Base-by-base conservation (phyloP, 2,329 filamentous ascomycete species). In the Colletotrichum echinochloae region DNA sequence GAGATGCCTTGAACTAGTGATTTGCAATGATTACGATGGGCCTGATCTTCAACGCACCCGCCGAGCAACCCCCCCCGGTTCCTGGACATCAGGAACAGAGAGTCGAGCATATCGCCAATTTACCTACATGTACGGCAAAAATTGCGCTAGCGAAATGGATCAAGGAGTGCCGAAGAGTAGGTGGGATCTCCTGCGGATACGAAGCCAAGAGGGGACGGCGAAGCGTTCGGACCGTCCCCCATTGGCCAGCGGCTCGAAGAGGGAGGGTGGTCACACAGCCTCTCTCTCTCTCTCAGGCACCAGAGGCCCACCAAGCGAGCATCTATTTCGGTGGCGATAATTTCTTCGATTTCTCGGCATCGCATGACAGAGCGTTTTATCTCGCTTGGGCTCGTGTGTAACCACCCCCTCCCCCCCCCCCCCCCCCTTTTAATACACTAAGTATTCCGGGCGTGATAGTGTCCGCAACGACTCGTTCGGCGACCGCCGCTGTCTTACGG, bases 221-320 rank as follows among this genome's bases (percentile, higher is more conserved):
- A n/a, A 23, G 37, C 39, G 39, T 30, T 39, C 18, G 56, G 56
- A 39, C 56, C 39, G 56, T n/a, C n/a, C 23, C 56, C 26, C 26
- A 59, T 59, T 59, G 56, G 56, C 56, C 56, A 8, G 20, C 35
- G 39, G 39, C 26, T 44, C 26, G n/a, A 18, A 41, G 35, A 56
- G 26, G 35, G 35, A 41, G 33, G 54, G 54, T 37, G 35, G 14
- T 33, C 12, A 9, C 7, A n/a, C 44, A 46, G n/a, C 16, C 39
- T 46, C 44, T 46, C 9, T 46, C 20, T 5, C 39, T 46, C 44
- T 46, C 9, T 46, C 20, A 23, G 20, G 44, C 9, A 23, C n/a
- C 44, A 23, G 39, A 33, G 39, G 35, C 33, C 26, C 6, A 6
- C 12, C 37, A 23, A n/a, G 54, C 33, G 54, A 35, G 23, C 11